phyloP scores from a whole-genome alignment of 1,284 basidiomycete genomes.

The Phlebopus sp. region DNA sequence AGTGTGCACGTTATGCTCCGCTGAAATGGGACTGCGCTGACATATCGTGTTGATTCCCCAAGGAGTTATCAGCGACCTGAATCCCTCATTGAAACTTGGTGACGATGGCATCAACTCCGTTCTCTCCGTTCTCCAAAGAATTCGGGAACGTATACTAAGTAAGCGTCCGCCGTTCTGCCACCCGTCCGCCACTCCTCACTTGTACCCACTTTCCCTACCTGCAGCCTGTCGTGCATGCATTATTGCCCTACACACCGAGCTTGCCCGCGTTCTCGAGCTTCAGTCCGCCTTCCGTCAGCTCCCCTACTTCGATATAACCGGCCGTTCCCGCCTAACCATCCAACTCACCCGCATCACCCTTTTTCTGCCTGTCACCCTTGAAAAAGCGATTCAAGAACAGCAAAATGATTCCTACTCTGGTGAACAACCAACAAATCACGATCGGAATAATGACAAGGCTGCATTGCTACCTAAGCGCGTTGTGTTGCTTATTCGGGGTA shows the following conservation, averaged over 20 bases:
- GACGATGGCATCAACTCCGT: conserved; percentile 71
- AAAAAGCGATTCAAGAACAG: conserved; percentile 56
- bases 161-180: conserved; percentile 22
- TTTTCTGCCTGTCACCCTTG: conserved; percentile 73
- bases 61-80: conserved; percentile 74
- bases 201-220: conserved; percentile 45
- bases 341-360: conserved; percentile 80
- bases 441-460: conserved; percentile 22
- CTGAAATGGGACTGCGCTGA: conserved; percentile 1
- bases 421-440: conserved; percentile 9
- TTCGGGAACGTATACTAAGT: conserved; percentile 70
- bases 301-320: conserved; percentile 75
- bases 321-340: conserved; percentile 74
- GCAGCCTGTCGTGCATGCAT: conserved; percentile 82
- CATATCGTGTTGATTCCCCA: not conserved
- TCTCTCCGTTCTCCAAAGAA: conserved; percentile 56
- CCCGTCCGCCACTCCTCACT: conserved; percentile 1
- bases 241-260: conserved; percentile 68
- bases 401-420: conserved; percentile 12
- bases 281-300: conserved; percentile 74
- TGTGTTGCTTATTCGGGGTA: conserved; percentile 53
- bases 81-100: conserved; percentile 65
- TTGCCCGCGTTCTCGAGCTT: conserved; percentile 73
- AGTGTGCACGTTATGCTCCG: conserved; percentile 26
- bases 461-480: conserved; percentile 56